Conservation (phyloP, 805 yeast genomes). For the Scheffersomyces coipomensis region DNA sequence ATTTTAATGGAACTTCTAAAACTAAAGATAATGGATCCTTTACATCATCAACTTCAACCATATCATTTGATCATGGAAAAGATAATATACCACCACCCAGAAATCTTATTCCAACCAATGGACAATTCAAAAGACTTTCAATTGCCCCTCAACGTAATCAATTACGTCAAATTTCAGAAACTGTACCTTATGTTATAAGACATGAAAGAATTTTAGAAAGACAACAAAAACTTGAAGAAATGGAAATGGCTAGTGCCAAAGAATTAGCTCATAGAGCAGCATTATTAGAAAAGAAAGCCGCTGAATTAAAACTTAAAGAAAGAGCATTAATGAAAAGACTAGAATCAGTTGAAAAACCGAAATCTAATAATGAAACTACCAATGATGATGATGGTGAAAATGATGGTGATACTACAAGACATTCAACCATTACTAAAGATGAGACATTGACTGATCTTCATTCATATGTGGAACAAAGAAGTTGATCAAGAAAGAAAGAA, state of each 20-base stretch:
- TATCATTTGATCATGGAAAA: conserved; percentile 20
- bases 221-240: conserved; percentile 74
- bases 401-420: conserved; percentile 13
- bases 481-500: too few species aligned
- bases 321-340: conserved; percentile 46
- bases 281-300: conserved; percentile 72
- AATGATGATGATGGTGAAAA: conserved; percentile 8
- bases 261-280: conserved; percentile 75
- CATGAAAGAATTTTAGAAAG: conserved; percentile 74
- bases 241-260: conserved; percentile 74
- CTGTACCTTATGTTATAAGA: conserved; percentile 79
- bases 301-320: conserved; percentile 67
- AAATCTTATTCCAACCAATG: conserved; percentile 11
- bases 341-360: conserved; percentile 12
- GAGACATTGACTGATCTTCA: conserved; percentile 57
- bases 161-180: conserved; percentile 74
- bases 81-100: conserved; percentile 6
- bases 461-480: too few species aligned
- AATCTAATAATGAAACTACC: conserved; percentile 2
- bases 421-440: conserved; percentile 47
- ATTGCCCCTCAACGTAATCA: conserved; percentile 57
- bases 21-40: conserved; percentile 25
- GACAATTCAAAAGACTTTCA: conserved; percentile 41
- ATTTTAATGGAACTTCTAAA: conserved; percentile 21
- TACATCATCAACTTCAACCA: conserved; percentile 28